phyloP scores from a whole-genome alignment of 768 basidiomycete species.

The Glaciozyma antarctica region DNA sequence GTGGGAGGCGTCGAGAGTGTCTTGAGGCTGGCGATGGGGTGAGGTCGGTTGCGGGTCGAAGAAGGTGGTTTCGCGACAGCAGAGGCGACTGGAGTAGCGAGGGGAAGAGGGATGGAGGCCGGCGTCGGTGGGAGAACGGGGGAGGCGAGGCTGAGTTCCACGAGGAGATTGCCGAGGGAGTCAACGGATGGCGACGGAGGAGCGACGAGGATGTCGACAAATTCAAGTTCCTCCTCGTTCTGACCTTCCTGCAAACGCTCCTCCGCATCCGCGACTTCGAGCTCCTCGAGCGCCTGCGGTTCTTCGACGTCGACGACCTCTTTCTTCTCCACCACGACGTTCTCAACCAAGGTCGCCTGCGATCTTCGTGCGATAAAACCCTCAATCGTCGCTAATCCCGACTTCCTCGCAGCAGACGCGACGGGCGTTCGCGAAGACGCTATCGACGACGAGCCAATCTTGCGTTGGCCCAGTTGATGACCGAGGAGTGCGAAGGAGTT shows the following conservation, averaged over 20 bases:
- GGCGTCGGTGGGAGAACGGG: no score
- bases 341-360: not conserved
- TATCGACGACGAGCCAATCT: not conserved
- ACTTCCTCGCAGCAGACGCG: not conserved
- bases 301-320: not conserved
- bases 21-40: no score
- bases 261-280: not conserved
- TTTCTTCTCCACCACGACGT: not conserved
- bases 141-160: no score
- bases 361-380: not conserved
- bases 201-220: not conserved
- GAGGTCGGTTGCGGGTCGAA: no score
- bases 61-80: no score
- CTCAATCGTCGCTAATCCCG: not conserved
- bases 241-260: not conserved
- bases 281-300: not conserved
- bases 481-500: not conserved
- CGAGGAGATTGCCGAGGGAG: no score
- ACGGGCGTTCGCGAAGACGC: not conserved
- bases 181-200: no score
- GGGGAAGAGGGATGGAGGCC: no score
- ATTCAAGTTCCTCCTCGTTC: not conserved
- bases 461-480: not conserved
- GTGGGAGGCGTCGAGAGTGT: no score
- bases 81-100: no score